Base-by-base conservation (phyloP, 2,329 filamentous ascomycete species). In the Pleomassaria siparia region DNA sequence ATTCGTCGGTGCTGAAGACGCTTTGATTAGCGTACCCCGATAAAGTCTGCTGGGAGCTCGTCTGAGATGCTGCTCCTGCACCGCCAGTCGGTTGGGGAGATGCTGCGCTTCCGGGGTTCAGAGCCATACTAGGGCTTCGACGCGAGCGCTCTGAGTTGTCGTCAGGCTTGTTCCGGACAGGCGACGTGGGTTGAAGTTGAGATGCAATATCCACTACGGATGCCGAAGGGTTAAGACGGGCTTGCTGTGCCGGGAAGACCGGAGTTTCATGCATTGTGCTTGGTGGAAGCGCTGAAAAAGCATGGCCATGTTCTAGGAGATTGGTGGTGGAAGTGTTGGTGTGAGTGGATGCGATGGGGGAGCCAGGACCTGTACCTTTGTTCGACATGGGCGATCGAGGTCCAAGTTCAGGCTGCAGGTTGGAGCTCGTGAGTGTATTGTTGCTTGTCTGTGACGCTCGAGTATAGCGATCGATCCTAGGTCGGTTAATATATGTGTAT, bases 401-500 rank as follows among this genome's bases (percentile, higher is more conserved):
- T 12, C 53, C 52, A 13, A 26, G 22, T 11, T 18, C 16, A 21
- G 52, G 53, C 2, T 45, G 63, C 24, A 73, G 59, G 46, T 72
- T 72, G 1, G 64, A 64, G 32, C 51, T 54, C 1, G 71, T 72
- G 13, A 72, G 58, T 12, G 63, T 59, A 37, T 63, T 61, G 18
- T 54, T 44, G 37, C 47, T 56, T n/a, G 60, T 55, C 28, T 67
- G 63, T n/a, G 63, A 59, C 3, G 59, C 64, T 32, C 63, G 62
- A 1, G 74, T 76, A 53, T 77, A 78, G 29, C 72, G 70, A 35
- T 71, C 66, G 41, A 72, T 71, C 67, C 65, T 69, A 26, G 9
- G 11, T 29, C 32, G 1, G 16, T 36, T 29, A 30, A 30, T 9
- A 29, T 3, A n/a, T 15, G 26, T 10, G 21, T 9, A 9, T n/a